phyloP scores from a whole-genome alignment of 345 rosid genomes.

The Aegle marmelos region DNA sequence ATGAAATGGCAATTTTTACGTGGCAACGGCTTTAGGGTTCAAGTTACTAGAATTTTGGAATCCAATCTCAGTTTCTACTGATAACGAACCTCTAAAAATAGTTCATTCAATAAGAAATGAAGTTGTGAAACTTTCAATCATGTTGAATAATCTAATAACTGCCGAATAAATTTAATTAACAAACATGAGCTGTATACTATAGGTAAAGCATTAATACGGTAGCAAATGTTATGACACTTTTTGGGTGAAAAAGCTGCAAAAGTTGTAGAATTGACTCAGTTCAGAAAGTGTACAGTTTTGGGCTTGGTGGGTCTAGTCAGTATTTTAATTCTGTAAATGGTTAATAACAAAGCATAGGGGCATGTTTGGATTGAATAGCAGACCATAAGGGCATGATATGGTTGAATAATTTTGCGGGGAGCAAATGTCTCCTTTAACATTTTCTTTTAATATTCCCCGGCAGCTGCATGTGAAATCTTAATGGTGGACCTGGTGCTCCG shows the following conservation, averaged over 20 bases:
- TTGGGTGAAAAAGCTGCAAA: constrained; percentile 27
- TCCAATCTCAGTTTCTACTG: background rate
- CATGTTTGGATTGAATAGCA: constrained; percentile 17
- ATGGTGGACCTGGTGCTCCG: constrained; percentile 32
- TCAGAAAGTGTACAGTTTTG: background rate
- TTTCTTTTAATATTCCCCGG: constrained; percentile 15
- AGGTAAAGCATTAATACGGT: background rate
- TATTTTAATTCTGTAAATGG: background rate
- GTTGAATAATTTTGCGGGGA: constrained; percentile 27
- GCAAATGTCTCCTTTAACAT: constrained; percentile 13
- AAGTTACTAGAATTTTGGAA: background rate
- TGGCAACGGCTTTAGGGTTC: background rate
- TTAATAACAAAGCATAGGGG: background rate
- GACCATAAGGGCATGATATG: constrained; percentile 21
- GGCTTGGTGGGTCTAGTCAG: background rate
- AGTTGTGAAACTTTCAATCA: background rate
- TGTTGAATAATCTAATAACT: background rate
- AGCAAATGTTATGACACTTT: constrained; percentile 1
- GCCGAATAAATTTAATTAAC: background rate
- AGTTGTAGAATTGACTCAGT: constrained; percentile 3
- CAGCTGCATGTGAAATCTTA: constrained; percentile 48
- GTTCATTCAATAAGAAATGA: background rate
- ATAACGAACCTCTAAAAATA: background rate
- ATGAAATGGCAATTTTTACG: background rate
- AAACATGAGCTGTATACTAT: background rate